Conservation (phyloP, 2,329 filamentous ascomycete genomes). For the Ambrosiella beaveri region DNA sequence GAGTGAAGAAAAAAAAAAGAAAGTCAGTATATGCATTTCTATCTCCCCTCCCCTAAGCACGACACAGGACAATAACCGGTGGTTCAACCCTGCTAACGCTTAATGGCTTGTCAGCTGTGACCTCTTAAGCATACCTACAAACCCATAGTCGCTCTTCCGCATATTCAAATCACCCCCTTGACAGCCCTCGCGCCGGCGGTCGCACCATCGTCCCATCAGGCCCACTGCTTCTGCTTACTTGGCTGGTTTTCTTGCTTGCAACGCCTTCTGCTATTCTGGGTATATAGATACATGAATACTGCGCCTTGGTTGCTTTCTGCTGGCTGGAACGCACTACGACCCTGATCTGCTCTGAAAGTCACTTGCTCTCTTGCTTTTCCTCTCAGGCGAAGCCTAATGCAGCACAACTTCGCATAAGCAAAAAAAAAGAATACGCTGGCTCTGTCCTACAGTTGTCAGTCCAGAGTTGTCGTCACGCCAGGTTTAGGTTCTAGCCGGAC, state of each 20-base stretch:
- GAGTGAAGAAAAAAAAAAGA: no score
- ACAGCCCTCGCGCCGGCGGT: not conserved
- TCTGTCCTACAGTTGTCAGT: no score
- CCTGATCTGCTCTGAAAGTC: no score
- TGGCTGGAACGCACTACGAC: no score
- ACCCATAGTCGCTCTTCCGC: not conserved
- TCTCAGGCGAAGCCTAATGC: no score
- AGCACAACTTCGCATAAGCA: no score
- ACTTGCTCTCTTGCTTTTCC: no score
- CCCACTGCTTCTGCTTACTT: not conserved
- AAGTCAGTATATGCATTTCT: no score
- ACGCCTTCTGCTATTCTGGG: not conserved
- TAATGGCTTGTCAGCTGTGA: slow-evolving; percentile 1
- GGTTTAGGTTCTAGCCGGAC: no score
- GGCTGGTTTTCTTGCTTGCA: not conserved
- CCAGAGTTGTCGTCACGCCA: no score
- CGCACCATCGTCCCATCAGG: not conserved
- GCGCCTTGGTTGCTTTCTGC: not conserved
- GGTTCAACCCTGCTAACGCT: not conserved
- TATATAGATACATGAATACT: not conserved
- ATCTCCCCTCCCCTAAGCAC: no score
- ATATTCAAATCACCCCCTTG: not conserved
- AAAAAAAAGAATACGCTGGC: no score
- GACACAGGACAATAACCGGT: not conserved
- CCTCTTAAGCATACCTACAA: not conserved